Evolutionary conservation across 2,329 filamentous ascomycete species (phyloP), one percentile per base, ranked within the genome.

Genomic region (Verticillium zaregamsianum): DNA sequence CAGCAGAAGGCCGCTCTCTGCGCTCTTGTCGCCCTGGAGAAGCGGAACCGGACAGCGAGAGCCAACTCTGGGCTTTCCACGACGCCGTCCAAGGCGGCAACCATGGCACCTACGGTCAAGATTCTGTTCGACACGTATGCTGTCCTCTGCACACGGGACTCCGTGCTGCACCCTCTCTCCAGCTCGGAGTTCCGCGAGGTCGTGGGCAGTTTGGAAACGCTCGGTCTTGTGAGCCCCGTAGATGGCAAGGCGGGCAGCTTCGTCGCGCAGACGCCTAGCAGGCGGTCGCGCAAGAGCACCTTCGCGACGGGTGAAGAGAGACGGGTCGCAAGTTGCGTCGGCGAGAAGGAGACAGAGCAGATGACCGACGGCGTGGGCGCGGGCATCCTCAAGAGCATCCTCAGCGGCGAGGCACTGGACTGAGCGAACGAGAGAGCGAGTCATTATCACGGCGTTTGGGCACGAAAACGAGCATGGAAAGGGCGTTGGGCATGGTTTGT

Each of bases 1-100:
- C 96, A 99, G 72, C 95, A 99, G 75, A 98, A 97, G 74, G 95
- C 94, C 4, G 93, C 94, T 0, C 82, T 99, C 11, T 99, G 95
- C 77, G 87, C 94, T 0, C 82, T 99, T 15, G 84, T 94, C 45
- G 92, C 92, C 2, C 86, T 95, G n/a, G 93, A 97, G 73, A 91
- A 90, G 68, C 87, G 87, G 65, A 89, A 86, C 67, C 82, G 86
- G 57, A 78, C 78, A 60, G 77, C 80, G 17, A 32, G 23, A 9
- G 39, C 57, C 37, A 58, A 76, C 35, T 52, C 45, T 52, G 45
- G 45, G 20, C 20, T 52, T 20, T 69, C 73, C 39, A 69, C 69
- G 45, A 87, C 89, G 2, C 88, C 89, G 0, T 87, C 87, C 11
- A 91, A 90, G 70, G 74, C 79, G 5, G 78, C 79, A 63, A 81